These are phyloP conservation scores for Nemania sp. DNA, from an alignment of 2,329 filamentous ascomycete species.

Conservation along the genomic window DNA sequence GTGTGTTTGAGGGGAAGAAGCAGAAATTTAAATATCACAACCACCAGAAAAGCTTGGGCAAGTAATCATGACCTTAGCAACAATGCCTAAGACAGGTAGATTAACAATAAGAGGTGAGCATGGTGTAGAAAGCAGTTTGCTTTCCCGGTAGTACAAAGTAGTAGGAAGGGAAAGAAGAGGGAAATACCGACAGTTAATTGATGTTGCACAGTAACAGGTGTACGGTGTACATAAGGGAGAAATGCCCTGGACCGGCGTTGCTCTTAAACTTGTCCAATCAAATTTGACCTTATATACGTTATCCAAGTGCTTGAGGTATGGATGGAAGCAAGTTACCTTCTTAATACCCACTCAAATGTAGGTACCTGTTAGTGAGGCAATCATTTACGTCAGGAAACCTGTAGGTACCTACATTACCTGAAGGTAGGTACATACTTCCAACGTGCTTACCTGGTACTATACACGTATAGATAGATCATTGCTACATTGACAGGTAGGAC, in stretches of 20 bases:
- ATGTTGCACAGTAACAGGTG: background rate
- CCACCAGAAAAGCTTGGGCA: background rate
- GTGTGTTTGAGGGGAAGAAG: conserved; percentile 10
- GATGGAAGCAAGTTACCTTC: too few species aligned
- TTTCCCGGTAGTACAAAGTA: background rate
- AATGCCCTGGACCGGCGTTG: background rate
- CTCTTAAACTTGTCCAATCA: background rate
- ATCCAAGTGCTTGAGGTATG: too few species aligned
- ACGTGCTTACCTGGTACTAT: too few species aligned
- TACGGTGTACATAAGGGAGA: background rate
- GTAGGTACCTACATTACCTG: too few species aligned
- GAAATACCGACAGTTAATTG: conserved; percentile 14
- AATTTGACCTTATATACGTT: background rate
- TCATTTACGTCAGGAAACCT: too few species aligned
- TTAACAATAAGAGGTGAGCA: background rate
- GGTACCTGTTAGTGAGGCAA: too few species aligned
- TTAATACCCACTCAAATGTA: too few species aligned
- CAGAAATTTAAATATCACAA: too few species aligned
- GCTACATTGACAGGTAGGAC: too few species aligned
- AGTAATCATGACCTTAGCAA: background rate
- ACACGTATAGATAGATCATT: too few species aligned
- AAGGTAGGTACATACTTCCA: too few species aligned
- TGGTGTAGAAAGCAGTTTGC: too few species aligned
- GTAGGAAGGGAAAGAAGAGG: conserved; percentile 10
- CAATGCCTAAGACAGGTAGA: background rate